Evolutionary conservation across 1,139 yeast genomes (phyloP).

Genomic region (Candida buenavistaensis): DNA sequence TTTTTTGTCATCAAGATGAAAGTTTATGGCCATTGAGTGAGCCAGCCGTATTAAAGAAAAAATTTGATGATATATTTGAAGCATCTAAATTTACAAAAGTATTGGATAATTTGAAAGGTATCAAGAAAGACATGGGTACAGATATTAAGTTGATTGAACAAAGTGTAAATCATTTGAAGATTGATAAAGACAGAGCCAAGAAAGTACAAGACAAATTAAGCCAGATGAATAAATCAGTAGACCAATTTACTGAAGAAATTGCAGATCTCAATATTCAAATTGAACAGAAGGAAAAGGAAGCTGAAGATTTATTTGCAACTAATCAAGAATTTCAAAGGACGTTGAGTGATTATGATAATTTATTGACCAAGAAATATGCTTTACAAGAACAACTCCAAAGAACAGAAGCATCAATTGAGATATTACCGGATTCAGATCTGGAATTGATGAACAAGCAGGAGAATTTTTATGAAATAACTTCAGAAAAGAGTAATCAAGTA

Average conservation of each 20-base stretch:
- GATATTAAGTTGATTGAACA: constrained; percentile 78
- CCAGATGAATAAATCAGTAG: constrained; percentile 45
- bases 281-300: constrained; percentile 52
- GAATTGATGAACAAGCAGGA: constrained; percentile 49
- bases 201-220: constrained; percentile 52
- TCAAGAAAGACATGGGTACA: constrained; percentile 73
- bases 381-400: constrained; percentile 51
- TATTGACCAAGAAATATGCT: constrained; percentile 47
- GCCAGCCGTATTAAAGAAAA: constrained; percentile 82
- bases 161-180: constrained; percentile 70
- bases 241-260: constrained; percentile 49
- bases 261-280: constrained; percentile 50
- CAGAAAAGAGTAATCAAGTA: constrained; percentile 33
- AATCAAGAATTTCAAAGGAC: constrained; percentile 82
- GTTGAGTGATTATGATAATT: constrained; percentile 61
- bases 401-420: constrained; percentile 42
- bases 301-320: constrained; percentile 66
- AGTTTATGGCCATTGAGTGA: constrained; percentile 96
- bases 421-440: constrained; percentile 50
- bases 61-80: constrained; percentile 95
- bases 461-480: constrained; percentile 53
- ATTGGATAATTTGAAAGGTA: constrained; percentile 70
- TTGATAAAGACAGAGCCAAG: constrained; percentile 73
- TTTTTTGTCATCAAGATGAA: constrained; percentile 97
- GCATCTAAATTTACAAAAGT: constrained; percentile 93